phyloP scores from a whole-genome alignment of 805 yeast genomes.

The Ogataea polymorpha region DNA sequence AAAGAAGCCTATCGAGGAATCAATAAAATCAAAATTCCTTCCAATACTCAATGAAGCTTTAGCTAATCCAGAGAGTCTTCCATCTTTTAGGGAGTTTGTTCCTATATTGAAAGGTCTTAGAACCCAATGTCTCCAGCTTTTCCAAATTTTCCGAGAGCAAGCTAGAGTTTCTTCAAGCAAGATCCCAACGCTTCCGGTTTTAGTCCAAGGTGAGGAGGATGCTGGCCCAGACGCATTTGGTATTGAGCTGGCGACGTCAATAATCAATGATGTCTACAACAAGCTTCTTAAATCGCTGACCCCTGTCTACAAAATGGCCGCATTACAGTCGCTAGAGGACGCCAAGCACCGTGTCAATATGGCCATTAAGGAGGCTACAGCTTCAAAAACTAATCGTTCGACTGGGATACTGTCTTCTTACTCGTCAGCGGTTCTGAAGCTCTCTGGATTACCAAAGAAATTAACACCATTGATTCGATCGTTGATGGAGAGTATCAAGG shows the following conservation, averaged over 20 bases:
- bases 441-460: conserved; percentile 76
- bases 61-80: conserved; percentile 41
- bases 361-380: conserved; percentile 67
- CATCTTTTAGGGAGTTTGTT: conserved; percentile 75
- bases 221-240: conserved; percentile 95
- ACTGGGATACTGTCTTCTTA: conserved; percentile 66
- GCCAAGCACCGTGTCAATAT: conserved; percentile 63
- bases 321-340: conserved; percentile 73
- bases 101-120: conserved; percentile 84
- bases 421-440: conserved; percentile 68
- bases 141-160: conserved; percentile 70
- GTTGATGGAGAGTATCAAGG: conserved; percentile 87
- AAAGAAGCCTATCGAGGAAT: conserved; percentile 11
- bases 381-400: conserved; percentile 47
- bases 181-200: conserved; percentile 79
- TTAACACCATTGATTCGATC: conserved; percentile 85
- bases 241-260: conserved; percentile 68
- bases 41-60: conserved; percentile 36
- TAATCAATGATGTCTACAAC: conserved; percentile 60
- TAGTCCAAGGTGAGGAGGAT: conserved; percentile 90
- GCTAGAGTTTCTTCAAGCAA: conserved; percentile 71
- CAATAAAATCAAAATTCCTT: conserved; percentile 8
- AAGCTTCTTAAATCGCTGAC: conserved; percentile 60
- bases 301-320: conserved; percentile 66
- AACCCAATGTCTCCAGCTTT: conserved; percentile 80